Conservation (phyloP, 495 filamentous ascomycete species). For the Durotheca rogersii region DNA sequence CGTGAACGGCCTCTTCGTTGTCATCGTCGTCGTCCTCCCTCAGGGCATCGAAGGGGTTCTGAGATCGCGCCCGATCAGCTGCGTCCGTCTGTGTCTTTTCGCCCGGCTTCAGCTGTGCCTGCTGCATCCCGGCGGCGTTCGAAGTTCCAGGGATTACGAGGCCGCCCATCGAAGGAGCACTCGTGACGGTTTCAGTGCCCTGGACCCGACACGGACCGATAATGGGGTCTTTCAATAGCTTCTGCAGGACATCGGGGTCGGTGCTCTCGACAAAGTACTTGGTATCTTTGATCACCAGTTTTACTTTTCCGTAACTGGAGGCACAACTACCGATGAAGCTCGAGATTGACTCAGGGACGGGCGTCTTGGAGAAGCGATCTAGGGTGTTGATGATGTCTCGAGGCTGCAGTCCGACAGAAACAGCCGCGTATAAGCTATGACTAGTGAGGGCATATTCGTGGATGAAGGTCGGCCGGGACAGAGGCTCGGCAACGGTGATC, state of each 20-base stretch:
- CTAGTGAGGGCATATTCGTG: slow-evolving; percentile 92
- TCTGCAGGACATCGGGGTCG: slow-evolving; percentile 81
- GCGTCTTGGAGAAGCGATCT: slow-evolving; percentile 83
- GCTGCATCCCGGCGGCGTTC: slow-evolving; percentile 81
- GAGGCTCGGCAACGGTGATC: slow-evolving; percentile 91
- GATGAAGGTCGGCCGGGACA: slow-evolving; percentile 80
- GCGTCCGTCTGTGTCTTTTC: slow-evolving; percentile 41
- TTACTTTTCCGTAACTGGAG: slow-evolving; percentile 90
- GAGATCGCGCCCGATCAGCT: slow-evolving; percentile 35
- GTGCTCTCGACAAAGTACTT: slow-evolving; percentile 90
- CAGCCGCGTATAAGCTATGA: slow-evolving; percentile 91
- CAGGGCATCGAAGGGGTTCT: slow-evolving; percentile 57
- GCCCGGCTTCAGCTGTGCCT: slow-evolving; percentile 50
- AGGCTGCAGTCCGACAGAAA: slow-evolving; percentile 84
- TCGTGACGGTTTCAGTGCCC: slow-evolving; percentile 67
- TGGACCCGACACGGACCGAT: slow-evolving; percentile 50
- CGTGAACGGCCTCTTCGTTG: slow-evolving; percentile 83
- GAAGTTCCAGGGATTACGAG: slow-evolving; percentile 94
- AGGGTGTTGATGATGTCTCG: slow-evolving; percentile 87
- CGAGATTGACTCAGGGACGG: slow-evolving; percentile 74
- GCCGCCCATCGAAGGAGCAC: slow-evolving; percentile 84
- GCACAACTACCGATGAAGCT: slow-evolving; percentile 81
- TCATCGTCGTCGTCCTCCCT: slow-evolving; percentile 87
- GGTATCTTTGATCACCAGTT: slow-evolving; percentile 91
- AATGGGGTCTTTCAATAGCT: slow-evolving; percentile 63